A percentile compares a stretch with the other conserved stretches of the same genome.
phyloP scores from a whole-genome alignment of 2,329 filamentous ascomycete species.

The Penicillium concentricum region DNA sequence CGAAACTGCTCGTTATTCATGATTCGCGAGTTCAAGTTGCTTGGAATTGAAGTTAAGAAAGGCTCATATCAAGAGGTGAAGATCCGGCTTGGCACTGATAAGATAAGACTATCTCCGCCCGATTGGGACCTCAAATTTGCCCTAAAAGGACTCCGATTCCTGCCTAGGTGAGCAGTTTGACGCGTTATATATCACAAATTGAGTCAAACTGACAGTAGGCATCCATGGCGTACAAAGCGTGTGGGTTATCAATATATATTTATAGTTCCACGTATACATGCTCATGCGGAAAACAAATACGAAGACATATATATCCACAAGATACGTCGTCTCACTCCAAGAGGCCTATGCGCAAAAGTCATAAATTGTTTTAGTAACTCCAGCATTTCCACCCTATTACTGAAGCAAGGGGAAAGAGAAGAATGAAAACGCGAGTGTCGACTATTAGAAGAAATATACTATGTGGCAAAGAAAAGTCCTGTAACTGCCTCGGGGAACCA shows the following conservation, averaged over 20 bases:
- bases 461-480: background rate
- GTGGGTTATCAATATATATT: background rate
- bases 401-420: background rate
- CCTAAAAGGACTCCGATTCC: background rate
- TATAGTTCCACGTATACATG: too few relatives aligned
- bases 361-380: background rate
- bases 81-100: slow-evolving; percentile 20
- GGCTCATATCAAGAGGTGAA: slow-evolving; percentile 14
- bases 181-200: too few relatives aligned
- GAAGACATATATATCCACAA: background rate
- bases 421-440: too few relatives aligned
- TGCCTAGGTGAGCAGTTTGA: background rate
- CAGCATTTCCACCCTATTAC: background rate
- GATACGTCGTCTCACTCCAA: background rate
- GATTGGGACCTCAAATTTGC: background rate
- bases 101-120: background rate
- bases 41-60: slow-evolving; percentile 8
- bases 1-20: slow-evolving; percentile 99
- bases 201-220: too few relatives aligned
- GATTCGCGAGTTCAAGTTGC: slow-evolving; percentile 5
- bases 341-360: too few relatives aligned
- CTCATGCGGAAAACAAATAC: too few relatives aligned
- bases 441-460: background rate
- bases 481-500: too few relatives aligned
- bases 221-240: too few relatives aligned